Percentiles rank a stretch among this genome's conserved stretches.
Conservation (phyloP, 2,329 filamentous ascomycete species). For the Aspergillus sp. region DNA sequence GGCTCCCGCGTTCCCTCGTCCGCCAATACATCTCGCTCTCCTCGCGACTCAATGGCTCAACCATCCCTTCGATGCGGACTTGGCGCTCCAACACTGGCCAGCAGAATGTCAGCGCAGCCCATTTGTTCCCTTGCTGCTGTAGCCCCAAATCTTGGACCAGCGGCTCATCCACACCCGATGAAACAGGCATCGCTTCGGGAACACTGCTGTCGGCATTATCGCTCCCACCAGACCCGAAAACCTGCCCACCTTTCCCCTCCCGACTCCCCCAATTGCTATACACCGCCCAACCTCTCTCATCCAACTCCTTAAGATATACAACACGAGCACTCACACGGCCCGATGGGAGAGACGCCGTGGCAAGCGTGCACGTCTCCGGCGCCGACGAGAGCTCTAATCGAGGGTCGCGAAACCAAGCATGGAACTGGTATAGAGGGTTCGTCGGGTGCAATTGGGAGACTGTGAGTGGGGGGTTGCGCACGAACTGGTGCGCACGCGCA, state of each 20-base stretch:
- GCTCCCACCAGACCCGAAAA: slow-evolving; percentile 30
- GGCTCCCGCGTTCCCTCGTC: slow-evolving; percentile 71
- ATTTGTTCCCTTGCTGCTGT: slow-evolving; percentile 57
- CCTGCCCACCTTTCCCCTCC: slow-evolving; percentile 49
- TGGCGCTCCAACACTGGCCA: slow-evolving; percentile 86
- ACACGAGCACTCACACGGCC: slow-evolving; percentile 81
- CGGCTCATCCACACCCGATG: slow-evolving; percentile 38
- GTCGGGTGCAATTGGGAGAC: slow-evolving; percentile 42
- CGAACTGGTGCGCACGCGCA: slow-evolving; percentile 44
- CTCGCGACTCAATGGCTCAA: slow-evolving; percentile 64
- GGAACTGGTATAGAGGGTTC: slow-evolving; percentile 77
- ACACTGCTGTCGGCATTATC: slow-evolving; percentile 12
- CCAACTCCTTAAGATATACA: slow-evolving; percentile 95
- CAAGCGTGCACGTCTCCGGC: slow-evolving; percentile 84
- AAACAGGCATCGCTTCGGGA: slow-evolving; percentile 63
- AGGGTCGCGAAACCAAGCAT: slow-evolving; percentile 81
- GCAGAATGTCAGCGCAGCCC: slow-evolving; percentile 84
- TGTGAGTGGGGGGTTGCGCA: slow-evolving; percentile 42
- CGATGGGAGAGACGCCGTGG: slow-evolving; percentile 78
- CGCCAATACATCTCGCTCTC: slow-evolving; percentile 71
- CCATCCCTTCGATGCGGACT: slow-evolving; percentile 80
- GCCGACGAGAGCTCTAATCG: slow-evolving; percentile 63
- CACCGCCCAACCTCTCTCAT: slow-evolving; percentile 77
- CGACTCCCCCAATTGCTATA: slow-evolving; percentile 86
- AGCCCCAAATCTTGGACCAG: slow-evolving; percentile 13